Base-by-base conservation (phyloP, 2,329 filamentous ascomycete genomes). In the Venturia carpophila region DNA sequence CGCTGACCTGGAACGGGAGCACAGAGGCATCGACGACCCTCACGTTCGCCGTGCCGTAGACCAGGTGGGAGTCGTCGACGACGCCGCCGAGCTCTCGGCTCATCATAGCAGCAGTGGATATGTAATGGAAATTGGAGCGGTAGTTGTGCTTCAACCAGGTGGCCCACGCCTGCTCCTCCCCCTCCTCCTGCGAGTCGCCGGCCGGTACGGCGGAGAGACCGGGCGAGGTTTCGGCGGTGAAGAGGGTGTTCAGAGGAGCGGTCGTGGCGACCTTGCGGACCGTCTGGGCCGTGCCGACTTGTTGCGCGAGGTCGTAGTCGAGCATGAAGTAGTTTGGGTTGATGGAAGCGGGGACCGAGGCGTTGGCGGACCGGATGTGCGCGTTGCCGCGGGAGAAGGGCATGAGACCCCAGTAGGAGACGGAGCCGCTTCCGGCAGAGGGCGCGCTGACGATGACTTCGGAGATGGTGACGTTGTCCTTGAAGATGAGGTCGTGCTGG, bases 321-420 rank as follows among this genome's bases (percentile, higher is more conserved):
- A 52, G 47, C 47, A 42, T 21, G 64, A 65, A 47, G 34, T 65
- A 65, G 9, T 47, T 42, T 34, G 64, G 64, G 30, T 65, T 60
- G 24, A 65, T 65, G 24, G 34, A 30, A 17, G 64, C 61, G 13
- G 41, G 27, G 56, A 30, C 19, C 9, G 37, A 21, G 21, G 60
- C 47, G 27, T 63, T 55, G 11, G 60, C 6, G 34, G 64, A 52
- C 21, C 58, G 39, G 45, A 76, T 73, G 56, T 74, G 73, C 1
- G 72, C 68, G 11, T 68, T 68, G 1, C 73, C 74, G 0, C 72
- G 71, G 0, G 72, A 74, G 63, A 75, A 73, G 1, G 76, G 76
- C 60, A 76, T 67, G 67, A 10, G 70, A 60, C 10, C 63, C 64
- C 4, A 58, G 45, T 21, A 66, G 43, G 21, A 64, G 45, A 27